Base-by-base conservation (phyloP, 306 rosid species). In the Trifolium dubium region DNA sequence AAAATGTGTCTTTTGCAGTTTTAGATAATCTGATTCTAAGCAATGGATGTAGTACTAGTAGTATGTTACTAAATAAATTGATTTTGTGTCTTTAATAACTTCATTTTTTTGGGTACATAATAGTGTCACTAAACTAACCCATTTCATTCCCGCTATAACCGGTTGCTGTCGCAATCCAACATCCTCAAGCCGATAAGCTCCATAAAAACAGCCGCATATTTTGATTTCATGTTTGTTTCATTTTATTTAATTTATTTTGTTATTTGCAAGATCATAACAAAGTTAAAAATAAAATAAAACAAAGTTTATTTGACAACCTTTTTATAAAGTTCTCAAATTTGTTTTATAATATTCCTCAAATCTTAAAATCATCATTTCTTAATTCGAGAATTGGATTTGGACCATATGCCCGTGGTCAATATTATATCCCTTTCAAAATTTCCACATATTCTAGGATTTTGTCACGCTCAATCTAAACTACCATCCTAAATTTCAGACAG, bases 1-100 rank as follows among this genome's bases (percentile, higher is more conserved):
- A 37, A 37, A 37, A 37, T 2, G 41, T 37, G 41, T 37, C 41
- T 37, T 37, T 37, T 37, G 41, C 2, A 37, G 41, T 37, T 37
- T 37, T 9, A 37, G 41, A 5, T 37, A 37, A 37, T 37, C 23
- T 23, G 23, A 23, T 23, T 0, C 9, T 37, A 7, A 2, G 40
- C 40, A 35, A 35, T 35, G 40, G 40, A 7, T 35, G 40, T 9
- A 41, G 47, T 41, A 41, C 13, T 9, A 41, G 47, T 41, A 41
- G 47, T 82, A 43, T 83, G 85, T 86, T 59, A 72, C 50, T 64
- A 64, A 86, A 86, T 64, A 64, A 86, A 86, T 82, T 82, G 49
- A 84, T 74, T 70, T 49, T 49, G 49, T 79, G n/a, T 60, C 67
- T 46, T 79, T 35, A 86, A 71, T 81, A 14, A 65, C 80, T 51